Percentiles rank a stretch among this genome's conserved stretches.
Conservation (phyloP, 169 alveolate species). For the Cryptosporidium viatorum region DNA sequence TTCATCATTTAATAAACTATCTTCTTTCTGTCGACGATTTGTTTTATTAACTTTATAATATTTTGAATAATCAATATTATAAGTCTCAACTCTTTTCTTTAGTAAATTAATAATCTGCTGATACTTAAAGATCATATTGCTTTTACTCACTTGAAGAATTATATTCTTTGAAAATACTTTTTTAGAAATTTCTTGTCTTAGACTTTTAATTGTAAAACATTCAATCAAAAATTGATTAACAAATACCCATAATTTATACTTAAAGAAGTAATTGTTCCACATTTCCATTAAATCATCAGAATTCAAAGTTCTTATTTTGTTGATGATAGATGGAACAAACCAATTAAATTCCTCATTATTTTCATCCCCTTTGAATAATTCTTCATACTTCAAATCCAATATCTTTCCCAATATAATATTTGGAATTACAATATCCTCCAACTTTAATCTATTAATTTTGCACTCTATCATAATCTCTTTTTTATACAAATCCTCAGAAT, state of each 20-base stretch:
- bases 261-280: conserved; percentile 34
- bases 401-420: conserved; percentile 20
- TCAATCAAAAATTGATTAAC: conserved; percentile 31
- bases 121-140: conserved; percentile 28
- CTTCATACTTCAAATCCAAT: conserved; percentile 5
- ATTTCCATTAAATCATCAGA: conserved; percentile 1
- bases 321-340: conserved; percentile 14
- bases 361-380: background rate
- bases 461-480: background rate
- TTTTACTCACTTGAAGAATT: conserved; percentile 19
- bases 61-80: background rate
- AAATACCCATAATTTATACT: conserved; percentile 34
- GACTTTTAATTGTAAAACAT: conserved; percentile 9
- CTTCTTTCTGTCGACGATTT: background rate
- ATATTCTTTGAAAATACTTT: background rate
- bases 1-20: background rate
- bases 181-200: background rate
- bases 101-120: conserved; percentile 35
- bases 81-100: conserved; percentile 32
- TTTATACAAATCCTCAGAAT: conserved; percentile 17
- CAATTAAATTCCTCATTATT: background rate
- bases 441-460: background rate
- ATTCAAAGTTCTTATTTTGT: background rate
- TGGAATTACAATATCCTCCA: conserved; percentile 41
- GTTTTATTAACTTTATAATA: background rate